These are phyloP conservation scores for Amanita subjunquillea DNA, from an alignment of 768 basidiomycete genomes.

Conservation along the genomic window DNA sequence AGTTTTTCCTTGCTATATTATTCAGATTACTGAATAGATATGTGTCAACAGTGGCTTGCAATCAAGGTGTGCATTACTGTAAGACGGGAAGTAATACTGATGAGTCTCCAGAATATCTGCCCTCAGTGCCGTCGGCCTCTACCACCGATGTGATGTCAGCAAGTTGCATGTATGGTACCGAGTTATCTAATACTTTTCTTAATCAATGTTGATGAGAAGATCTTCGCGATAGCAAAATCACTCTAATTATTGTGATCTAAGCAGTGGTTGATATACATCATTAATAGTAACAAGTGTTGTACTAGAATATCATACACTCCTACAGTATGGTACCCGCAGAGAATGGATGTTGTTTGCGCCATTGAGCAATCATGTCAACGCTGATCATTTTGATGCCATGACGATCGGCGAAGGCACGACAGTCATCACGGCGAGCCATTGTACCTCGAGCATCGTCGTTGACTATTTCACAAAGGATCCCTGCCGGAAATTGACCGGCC, in stretches of 20 bases:
- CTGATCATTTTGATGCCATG: conserved; percentile 94
- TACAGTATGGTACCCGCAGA: not conserved
- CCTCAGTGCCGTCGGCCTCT: conserved; percentile 83
- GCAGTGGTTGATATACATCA: not conserved
- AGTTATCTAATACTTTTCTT: not conserved
- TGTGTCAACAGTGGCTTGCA: conserved; percentile 50
- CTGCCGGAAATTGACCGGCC: conserved; percentile 59
- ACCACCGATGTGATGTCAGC: conserved; percentile 52
- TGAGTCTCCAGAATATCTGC: conserved; percentile 61
- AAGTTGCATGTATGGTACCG: not conserved
- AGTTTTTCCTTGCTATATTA: conserved; percentile 9
- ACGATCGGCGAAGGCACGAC: conserved; percentile 78
- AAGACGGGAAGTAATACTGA: not conserved
- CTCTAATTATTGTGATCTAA: not conserved
- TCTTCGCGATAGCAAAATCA: not conserved
- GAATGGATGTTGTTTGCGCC: conserved; percentile 25
- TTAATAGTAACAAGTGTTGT: conserved; percentile 8
- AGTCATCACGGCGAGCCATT: conserved; percentile 95
- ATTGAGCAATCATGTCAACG: conserved; percentile 70
- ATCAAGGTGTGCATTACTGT: conserved; percentile 42
- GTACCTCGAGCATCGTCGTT: conserved; percentile 82
- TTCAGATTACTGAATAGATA: conserved; percentile 8
- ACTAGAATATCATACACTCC: not conserved
- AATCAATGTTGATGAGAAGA: not conserved
- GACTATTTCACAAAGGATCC: conserved; percentile 90